A percentile compares a stretch with the other conserved stretches of the same genome.
phyloP scores from a whole-genome alignment of 768 basidiomycete species.

The Pholiota microspora region DNA sequence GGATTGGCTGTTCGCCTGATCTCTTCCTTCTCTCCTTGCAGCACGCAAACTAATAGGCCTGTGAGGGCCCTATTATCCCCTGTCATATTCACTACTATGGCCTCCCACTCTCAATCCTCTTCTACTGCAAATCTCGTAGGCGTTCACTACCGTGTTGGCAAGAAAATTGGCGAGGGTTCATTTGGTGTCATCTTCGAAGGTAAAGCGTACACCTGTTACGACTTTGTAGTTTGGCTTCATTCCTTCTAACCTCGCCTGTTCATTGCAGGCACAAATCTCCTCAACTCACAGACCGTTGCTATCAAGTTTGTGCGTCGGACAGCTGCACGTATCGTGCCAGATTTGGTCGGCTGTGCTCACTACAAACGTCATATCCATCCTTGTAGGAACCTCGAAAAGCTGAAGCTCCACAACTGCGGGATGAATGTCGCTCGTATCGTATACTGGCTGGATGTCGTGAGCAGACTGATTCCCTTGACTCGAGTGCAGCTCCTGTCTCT shows the following conservation, averaged over 20 bases:
- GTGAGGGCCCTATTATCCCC: slow-evolving; percentile 20
- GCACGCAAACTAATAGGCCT: slow-evolving; percentile 22
- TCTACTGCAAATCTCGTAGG: slow-evolving; percentile 82
- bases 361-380: slow-evolving; percentile 7
- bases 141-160: slow-evolving; percentile 95
- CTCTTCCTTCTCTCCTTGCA: slow-evolving; percentile 26
- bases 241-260: not conserved
- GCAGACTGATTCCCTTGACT: slow-evolving; percentile 32
- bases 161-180: slow-evolving; percentile 98
- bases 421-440: slow-evolving; percentile 97
- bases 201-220: slow-evolving; percentile 22
- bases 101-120: slow-evolving; percentile 56
- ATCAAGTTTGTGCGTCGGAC: slow-evolving; percentile 94
- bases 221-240: not conserved
- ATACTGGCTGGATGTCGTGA: slow-evolving; percentile 87
- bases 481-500: slow-evolving; percentile 9
- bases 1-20: slow-evolving; percentile 25
- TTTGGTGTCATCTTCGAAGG: slow-evolving; percentile 97
- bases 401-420: slow-evolving; percentile 95
- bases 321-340: slow-evolving; percentile 2
- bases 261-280: slow-evolving; percentile 83
- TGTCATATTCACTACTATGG: slow-evolving; percentile 37
- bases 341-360: slow-evolving; percentile 5
- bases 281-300: slow-evolving; percentile 98
- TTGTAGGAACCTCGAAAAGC: slow-evolving; percentile 87